Percentiles rank a stretch among this genome's conserved stretches.
These are phyloP conservation scores for Glycine soja DNA, from an alignment of 306 rosid species.

Conservation along the genomic window DNA sequence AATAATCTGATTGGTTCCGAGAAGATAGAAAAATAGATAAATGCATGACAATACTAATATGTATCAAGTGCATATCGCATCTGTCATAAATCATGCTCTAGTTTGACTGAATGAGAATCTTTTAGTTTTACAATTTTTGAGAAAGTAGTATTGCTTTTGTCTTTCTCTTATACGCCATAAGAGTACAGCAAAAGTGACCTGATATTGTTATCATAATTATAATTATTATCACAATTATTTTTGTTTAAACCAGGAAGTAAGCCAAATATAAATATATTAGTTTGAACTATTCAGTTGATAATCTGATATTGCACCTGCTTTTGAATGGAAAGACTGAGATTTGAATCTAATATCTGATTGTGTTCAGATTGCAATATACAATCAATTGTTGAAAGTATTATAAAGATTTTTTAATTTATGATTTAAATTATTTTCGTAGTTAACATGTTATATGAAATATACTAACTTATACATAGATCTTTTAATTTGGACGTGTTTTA, in stretches of 20 bases:
- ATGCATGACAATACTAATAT: slow-evolving; percentile 7
- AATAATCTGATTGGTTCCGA: slow-evolving; percentile 44
- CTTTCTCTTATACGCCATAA: background rate
- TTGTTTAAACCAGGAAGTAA: slow-evolving; percentile 5
- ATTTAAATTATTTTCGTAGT: background rate
- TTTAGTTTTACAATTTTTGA: slow-evolving; percentile 19
- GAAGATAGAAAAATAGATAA: slow-evolving; percentile 39
- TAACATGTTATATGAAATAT: slow-evolving; percentile 1
- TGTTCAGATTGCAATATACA: slow-evolving; percentile 16
- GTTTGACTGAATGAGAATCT: slow-evolving; percentile 42
- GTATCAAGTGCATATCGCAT: slow-evolving; percentile 40
- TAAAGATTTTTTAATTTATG: background rate
- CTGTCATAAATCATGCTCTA: slow-evolving; percentile 43
- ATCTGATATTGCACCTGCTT: slow-evolving; percentile 41
- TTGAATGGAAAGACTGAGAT: slow-evolving; percentile 39
- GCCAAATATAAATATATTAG: background rate
- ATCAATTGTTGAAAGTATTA: slow-evolving; percentile 1
- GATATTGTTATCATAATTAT: background rate
- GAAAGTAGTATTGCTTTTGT: slow-evolving; percentile 1
- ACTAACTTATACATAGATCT: background rate
- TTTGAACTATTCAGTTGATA: slow-evolving; percentile 23
- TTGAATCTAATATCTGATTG: slow-evolving; percentile 22
- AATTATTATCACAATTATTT: background rate
- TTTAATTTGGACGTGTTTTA: background rate
- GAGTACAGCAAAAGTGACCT: background rate